A percentile compares a stretch with the other conserved stretches of the same genome.
Evolutionary conservation across 768 basidiomycete species (phyloP).

Genomic region (Rhodosporidiobolus odoratus): DNA sequence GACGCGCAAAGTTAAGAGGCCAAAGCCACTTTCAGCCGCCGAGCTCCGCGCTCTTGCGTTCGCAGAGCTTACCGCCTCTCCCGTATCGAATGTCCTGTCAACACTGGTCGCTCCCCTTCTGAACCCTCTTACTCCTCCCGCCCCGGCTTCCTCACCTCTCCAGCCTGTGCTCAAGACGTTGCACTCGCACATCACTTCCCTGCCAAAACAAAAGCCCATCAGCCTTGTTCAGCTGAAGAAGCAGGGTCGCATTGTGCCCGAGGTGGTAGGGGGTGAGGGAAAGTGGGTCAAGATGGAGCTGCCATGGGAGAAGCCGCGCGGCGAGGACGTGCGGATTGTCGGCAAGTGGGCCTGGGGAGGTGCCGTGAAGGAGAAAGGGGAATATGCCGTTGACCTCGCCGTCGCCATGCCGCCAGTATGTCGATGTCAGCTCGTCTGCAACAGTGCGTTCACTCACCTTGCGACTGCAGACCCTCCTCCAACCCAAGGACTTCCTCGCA

Average conservation of each 20-base stretch:
- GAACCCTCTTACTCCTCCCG: constrained; percentile 25
- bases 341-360: constrained; percentile 39
- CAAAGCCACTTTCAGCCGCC: constrained; percentile 28
- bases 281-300: constrained; percentile 30
- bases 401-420: constrained; percentile 39
- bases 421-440: background rate
- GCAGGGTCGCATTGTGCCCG: constrained; percentile 26
- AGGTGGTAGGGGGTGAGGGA: constrained; percentile 30
- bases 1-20: constrained; percentile 22
- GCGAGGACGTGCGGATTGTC: constrained; percentile 32
- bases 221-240: constrained; percentile 25
- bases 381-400: constrained; percentile 35
- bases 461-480: constrained; percentile 58
- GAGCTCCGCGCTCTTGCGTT: constrained; percentile 38
- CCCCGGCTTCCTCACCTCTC: constrained; percentile 21
- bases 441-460: background rate
- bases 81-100: constrained; percentile 35
- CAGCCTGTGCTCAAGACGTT: constrained; percentile 34
- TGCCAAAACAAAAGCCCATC: constrained; percentile 20
- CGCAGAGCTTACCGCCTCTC: constrained; percentile 37
- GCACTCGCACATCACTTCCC: constrained; percentile 23
- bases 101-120: constrained; percentile 24
- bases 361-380: constrained; percentile 34
- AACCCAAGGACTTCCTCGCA: constrained; percentile 90
- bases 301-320: constrained; percentile 29